These are phyloP conservation scores for Keqinozyma sinolaborantium DNA, from an alignment of 1,139 yeast species.

Conservation along the genomic window DNA sequence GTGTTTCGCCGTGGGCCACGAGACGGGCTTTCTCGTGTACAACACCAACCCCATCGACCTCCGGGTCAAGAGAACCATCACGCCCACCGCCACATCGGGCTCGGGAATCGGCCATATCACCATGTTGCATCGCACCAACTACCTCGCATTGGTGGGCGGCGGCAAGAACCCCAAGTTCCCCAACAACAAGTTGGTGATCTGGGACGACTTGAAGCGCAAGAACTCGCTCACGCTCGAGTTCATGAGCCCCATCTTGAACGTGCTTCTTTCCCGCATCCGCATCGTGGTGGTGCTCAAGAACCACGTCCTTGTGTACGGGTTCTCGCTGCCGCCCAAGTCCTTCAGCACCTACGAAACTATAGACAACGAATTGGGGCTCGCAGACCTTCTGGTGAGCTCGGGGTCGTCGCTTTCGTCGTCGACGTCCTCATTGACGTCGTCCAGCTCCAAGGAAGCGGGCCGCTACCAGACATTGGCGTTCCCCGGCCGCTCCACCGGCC, in stretches of 20 bases:
- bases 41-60: slow-evolving; percentile 83
- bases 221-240: slow-evolving; percentile 76
- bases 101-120: slow-evolving; percentile 72
- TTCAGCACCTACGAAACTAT: slow-evolving; percentile 70
- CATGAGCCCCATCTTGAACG: slow-evolving; percentile 68
- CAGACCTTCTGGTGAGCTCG: slow-evolving; percentile 50
- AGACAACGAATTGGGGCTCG: slow-evolving; percentile 65
- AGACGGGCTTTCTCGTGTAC: slow-evolving; percentile 81
- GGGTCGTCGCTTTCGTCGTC: slow-evolving; percentile 10
- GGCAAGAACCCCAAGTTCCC: slow-evolving; percentile 78
- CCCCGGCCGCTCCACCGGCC: slow-evolving; percentile 70
- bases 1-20: slow-evolving; percentile 83
- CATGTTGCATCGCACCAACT: slow-evolving; percentile 89
- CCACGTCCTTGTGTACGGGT: slow-evolving; percentile 72
- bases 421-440: slow-evolving; percentile 9
- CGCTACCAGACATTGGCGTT: slow-evolving; percentile 61
- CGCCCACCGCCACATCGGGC: slow-evolving; percentile 6
- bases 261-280: slow-evolving; percentile 68
- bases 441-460: slow-evolving; percentile 14
- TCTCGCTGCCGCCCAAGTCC: slow-evolving; percentile 72
- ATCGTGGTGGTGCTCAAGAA: slow-evolving; percentile 69
- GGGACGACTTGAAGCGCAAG: slow-evolving; percentile 87
- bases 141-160: slow-evolving; percentile 86
- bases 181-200: slow-evolving; percentile 70
- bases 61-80: slow-evolving; percentile 64